phyloP scores from a whole-genome alignment of 805 yeast species.

The Spathaspora hagerdaliae region DNA sequence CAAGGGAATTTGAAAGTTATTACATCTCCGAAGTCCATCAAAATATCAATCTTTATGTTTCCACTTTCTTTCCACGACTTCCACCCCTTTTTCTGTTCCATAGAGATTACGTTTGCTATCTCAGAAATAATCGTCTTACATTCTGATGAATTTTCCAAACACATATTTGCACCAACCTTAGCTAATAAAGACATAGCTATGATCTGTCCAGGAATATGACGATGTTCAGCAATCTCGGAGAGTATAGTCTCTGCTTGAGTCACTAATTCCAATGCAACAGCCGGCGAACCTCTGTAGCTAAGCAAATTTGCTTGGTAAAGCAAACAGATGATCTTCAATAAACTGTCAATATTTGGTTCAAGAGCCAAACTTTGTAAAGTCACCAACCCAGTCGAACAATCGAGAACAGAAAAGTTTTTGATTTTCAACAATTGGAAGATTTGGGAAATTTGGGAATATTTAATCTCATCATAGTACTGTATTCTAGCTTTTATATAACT shows the following conservation, averaged over 20 bases:
- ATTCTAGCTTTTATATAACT: constrained; percentile 26
- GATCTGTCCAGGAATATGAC: constrained; percentile 25
- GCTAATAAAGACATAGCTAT: constrained; percentile 25
- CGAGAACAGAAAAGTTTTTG: constrained; percentile 23
- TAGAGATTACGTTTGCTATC: constrained; percentile 18
- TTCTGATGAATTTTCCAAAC: constrained; percentile 18
- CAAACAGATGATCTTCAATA: constrained; percentile 18
- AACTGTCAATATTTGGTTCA: constrained; percentile 9
- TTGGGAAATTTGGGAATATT: constrained; percentile 14
- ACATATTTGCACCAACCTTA: constrained; percentile 21
- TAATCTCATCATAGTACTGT: constrained; percentile 11
- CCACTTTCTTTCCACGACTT: constrained; percentile 30
- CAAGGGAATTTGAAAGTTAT: constrained; percentile 29
- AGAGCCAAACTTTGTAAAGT: constrained; percentile 11
- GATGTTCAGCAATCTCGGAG: constrained; percentile 1
- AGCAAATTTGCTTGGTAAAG: constrained; percentile 26
- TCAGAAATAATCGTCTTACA: constrained; percentile 19
- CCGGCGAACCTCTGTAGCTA: constrained; percentile 25
- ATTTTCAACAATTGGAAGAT: constrained; percentile 29
- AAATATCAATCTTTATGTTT: constrained; percentile 4
- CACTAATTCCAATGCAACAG: constrained; percentile 13
- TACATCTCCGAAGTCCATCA: not conserved
- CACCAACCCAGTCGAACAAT: constrained; percentile 20
- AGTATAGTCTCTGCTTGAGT: constrained; percentile 11
- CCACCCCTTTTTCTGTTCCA: constrained; percentile 18